Base-by-base conservation (phyloP, 2,329 filamentous ascomycete genomes). In the Aspergillus oerlinghausenensis region DNA sequence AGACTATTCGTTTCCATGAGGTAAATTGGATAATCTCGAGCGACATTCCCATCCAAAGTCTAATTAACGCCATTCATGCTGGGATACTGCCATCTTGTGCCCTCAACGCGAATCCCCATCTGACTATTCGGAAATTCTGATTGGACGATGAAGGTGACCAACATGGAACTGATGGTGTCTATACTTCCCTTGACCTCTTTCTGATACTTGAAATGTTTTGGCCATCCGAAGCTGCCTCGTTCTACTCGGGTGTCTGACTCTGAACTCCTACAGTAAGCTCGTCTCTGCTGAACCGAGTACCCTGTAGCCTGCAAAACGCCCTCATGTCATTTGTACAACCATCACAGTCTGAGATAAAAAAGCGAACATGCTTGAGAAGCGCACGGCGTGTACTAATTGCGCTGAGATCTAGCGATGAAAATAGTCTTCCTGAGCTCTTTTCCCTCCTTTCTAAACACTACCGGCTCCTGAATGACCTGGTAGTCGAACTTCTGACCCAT, bases 401-500 rank as follows among this genome's bases (percentile, higher is more conserved):
- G 68, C 58, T 66, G 65, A 11, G 66, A 71, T 45, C 68, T 67
- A 29, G 70, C 68, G 17, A 73, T 65, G 52, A 75, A 73, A 17
- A 69, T 53, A 1, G 67, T 70, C 62, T 67, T 70, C 19, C 56
- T 35, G 6, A 66, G 45, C 14, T 54, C 50, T 35, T 67, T 65
- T 23, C 63, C 69, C 14, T 65, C 56, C 23, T 64, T 62, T 7
- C 55, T 63, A 38, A 84, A 79, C 42, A 79, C 74, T 14, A 83
- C 66, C 11, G 80, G 80, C 55, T 80, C 76, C 1, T 80, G 75
- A 56, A 88, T 65, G 17, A 81, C 74, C 63, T 80, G 71, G 55
- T 88, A 82, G 9, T 76, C 78, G 65, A 90, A 88, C n/a, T 77
- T 78, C 8, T 73, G 71, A 0, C 75, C 80, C 19, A 80, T 76